A percentile compares a stretch with the other conserved stretches of the same genome.
These are phyloP conservation scores for Boletus sp. DNA, from an alignment of 768 basidiomycete species.

Conservation along the genomic window DNA sequence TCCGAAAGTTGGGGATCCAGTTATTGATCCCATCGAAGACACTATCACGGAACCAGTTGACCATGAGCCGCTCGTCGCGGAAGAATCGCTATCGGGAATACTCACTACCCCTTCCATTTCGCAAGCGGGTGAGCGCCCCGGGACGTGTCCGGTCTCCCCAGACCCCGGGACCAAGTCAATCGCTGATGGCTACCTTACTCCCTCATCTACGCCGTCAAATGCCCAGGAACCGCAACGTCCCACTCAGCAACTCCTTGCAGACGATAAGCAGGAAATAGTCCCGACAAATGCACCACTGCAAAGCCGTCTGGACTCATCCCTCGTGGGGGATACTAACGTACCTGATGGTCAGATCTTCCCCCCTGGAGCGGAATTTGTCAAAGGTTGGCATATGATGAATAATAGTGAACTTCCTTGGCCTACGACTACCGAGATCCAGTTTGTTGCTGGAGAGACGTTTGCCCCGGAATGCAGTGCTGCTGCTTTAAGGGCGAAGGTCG, in stretches of 20 bases:
- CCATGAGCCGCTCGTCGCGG: conserved; percentile 30
- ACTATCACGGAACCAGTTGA: not conserved
- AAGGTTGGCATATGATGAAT: conserved; percentile 77
- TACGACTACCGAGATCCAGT: conserved; percentile 61
- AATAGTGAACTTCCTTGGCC: conserved; percentile 66
- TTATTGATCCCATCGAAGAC: not conserved
- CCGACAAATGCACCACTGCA: not conserved
- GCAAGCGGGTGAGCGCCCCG: not conserved
- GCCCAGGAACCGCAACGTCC: not conserved
- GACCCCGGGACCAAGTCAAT: conserved; percentile 24
- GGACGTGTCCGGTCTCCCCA: conserved; percentile 2
- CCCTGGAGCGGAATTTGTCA: conserved; percentile 83
- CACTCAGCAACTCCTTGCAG: not conserved
- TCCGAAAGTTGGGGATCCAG: not conserved
- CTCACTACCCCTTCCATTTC: conserved; percentile 17
- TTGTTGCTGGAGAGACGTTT: conserved; percentile 69
- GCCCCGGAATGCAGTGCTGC: conserved; percentile 34
- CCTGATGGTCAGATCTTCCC: conserved; percentile 75
- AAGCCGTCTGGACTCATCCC: conserved; percentile 46
- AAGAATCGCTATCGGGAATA: conserved; percentile 29
- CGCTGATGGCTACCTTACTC: conserved; percentile 30
- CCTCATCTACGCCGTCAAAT: conserved; percentile 8
- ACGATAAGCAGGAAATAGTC: not conserved
- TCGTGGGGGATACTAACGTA: conserved; percentile 68
- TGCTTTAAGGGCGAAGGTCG: conserved; percentile 45